Conservation (phyloP, 345 rosid genomes). For the Salix dunnii region DNA sequence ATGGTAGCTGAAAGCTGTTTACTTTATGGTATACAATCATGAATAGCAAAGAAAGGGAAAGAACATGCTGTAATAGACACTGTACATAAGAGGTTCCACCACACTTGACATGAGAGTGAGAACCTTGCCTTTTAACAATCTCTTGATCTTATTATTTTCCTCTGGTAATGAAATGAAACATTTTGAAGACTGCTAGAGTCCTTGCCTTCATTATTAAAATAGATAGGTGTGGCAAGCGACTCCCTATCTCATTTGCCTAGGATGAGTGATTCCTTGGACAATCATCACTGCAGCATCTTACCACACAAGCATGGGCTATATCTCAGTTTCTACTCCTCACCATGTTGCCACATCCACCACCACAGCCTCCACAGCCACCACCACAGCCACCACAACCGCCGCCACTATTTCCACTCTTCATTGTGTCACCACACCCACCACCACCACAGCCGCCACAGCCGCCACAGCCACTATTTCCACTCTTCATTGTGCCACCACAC, state of each 20-base stretch:
- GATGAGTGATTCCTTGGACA: neutral
- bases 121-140: neutral
- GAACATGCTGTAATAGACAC: neutral
- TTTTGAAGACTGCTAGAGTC: neutral
- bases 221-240: neutral
- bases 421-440: neutral
- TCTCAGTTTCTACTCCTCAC: conserved; percentile 2
- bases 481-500: neutral
- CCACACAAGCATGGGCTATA: neutral
- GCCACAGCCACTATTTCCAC: conserved; percentile 11
- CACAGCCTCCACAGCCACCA: conserved; percentile 1
- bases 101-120: neutral
- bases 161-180: neutral
- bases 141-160: neutral
- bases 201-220: neutral
- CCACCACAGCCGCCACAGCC: neutral
- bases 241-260: neutral
- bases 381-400: neutral
- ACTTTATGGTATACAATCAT: too few species aligned
- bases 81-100: neutral
- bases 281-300: neutral
- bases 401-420: conserved; percentile 3
- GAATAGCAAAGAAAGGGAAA: neutral
- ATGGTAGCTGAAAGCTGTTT: too few species aligned
- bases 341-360: conserved; percentile 6